Evolutionary conservation across 352 stramenopile species (phyloP).

Genomic region (Pseudoperonospora humuli): DNA sequence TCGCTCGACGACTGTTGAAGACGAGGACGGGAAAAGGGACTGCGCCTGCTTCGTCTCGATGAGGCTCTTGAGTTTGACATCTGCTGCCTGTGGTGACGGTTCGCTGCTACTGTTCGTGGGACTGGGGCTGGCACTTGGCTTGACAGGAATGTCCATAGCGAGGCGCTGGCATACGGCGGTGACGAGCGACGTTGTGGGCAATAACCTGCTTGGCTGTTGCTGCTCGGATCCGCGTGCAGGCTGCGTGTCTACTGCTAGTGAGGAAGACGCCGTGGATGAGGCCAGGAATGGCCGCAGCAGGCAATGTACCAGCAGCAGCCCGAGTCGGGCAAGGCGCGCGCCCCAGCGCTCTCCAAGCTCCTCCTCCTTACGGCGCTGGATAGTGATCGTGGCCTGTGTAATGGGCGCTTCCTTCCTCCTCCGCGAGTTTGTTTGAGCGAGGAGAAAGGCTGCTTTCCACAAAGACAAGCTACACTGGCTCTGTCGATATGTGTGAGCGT

Average conservation of each 20-base stretch:
- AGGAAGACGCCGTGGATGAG: conserved; percentile 2
- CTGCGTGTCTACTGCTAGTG: conserved; percentile 5
- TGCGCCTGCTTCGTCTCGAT: conserved; percentile 7
- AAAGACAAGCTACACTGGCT: not conserved
- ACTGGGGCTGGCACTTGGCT: conserved; percentile 6
- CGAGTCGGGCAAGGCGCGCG: conserved; percentile 28
- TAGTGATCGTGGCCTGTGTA: conserved; percentile 7
- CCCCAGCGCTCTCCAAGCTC: conserved; percentile 25
- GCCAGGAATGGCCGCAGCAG: conserved; percentile 26
- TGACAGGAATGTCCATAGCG: conserved; percentile 12
- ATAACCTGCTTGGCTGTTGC: not conserved
- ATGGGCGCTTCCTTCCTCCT: conserved; percentile 1
- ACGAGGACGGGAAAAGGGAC: conserved; percentile 16
- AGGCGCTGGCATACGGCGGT: conserved; percentile 11
- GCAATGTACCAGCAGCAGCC: conserved; percentile 24
- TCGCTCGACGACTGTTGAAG: not conserved
- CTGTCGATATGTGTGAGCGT: too few species aligned
- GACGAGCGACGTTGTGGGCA: conserved; percentile 13
- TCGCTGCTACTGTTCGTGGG: conserved; percentile 29
- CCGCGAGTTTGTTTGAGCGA: not conserved
- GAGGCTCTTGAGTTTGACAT: conserved; percentile 6
- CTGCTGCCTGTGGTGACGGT: conserved; percentile 16
- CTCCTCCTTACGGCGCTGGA: conserved; percentile 1
- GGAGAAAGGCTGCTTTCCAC: not conserved
- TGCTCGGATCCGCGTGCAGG: conserved; percentile 5